phyloP scores from a whole-genome alignment of 495 filamentous ascomycete genomes.

The Venustampulla echinocandica region DNA sequence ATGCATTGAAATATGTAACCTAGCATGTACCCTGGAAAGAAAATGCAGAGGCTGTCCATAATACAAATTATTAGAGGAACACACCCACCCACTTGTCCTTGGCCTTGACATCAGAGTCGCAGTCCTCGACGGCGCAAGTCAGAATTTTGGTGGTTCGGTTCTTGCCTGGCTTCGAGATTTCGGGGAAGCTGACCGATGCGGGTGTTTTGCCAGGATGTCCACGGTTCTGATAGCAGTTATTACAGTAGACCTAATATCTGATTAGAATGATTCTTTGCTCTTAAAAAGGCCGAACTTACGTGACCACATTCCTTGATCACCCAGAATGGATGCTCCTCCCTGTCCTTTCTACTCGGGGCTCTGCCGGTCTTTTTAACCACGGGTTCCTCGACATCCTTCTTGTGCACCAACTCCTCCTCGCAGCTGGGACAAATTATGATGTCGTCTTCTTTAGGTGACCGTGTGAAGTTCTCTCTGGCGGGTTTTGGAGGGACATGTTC shows the following conservation, averaged over 20 bases:
- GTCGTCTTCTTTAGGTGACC: slow-evolving; percentile 53
- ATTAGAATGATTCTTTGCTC: not conserved
- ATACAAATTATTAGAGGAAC: slow-evolving; percentile 14
- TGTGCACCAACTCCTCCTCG: slow-evolving; percentile 51
- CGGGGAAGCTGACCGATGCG: slow-evolving; percentile 32
- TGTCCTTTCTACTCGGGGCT: slow-evolving; percentile 18
- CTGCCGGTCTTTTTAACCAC: slow-evolving; percentile 17
- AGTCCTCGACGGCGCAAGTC: slow-evolving; percentile 42
- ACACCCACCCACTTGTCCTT: slow-evolving; percentile 27
- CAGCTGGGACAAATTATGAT: slow-evolving; percentile 65
- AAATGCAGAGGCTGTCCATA: not conserved
- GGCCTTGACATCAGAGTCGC: slow-evolving; percentile 25
- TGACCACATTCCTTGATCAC: slow-evolving; percentile 66
- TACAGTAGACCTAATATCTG: slow-evolving; percentile 56
- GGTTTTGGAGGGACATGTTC: slow-evolving; percentile 51
- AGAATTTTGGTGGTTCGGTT: slow-evolving; percentile 4
- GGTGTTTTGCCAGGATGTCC: slow-evolving; percentile 27
- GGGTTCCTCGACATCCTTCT: slow-evolving; percentile 43
- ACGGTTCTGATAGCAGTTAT: slow-evolving; percentile 52
- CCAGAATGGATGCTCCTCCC: slow-evolving; percentile 57
- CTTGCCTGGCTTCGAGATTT: slow-evolving; percentile 15
- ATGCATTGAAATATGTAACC: slow-evolving; percentile 12
- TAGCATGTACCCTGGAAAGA: not conserved
- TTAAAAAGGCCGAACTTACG: slow-evolving; percentile 39
- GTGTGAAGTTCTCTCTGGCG: slow-evolving; percentile 54